A percentile compares a stretch with the other conserved stretches of the same genome.
Evolutionary conservation across 768 basidiomycete genomes (phyloP).

Genomic region (Astraeus odoratus): DNA sequence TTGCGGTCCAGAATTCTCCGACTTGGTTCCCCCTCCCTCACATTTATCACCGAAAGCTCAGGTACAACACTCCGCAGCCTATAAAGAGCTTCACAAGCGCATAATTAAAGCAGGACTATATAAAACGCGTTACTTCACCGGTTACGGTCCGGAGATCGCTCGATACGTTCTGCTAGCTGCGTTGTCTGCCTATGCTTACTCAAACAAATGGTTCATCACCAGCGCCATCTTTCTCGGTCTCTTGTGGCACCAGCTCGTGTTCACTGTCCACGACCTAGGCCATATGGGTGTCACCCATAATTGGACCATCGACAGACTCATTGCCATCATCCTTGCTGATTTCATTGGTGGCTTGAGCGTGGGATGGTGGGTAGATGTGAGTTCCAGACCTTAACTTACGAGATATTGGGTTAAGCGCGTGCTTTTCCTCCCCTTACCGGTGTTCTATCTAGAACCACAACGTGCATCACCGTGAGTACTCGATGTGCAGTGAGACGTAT

Average conservation of each 20-base stretch:
- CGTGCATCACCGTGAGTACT: slow-evolving; percentile 81
- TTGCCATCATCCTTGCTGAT: slow-evolving; percentile 76
- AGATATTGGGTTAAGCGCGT: slow-evolving; percentile 3
- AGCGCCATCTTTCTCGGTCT: slow-evolving; percentile 82
- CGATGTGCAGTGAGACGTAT: background rate
- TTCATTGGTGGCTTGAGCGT: slow-evolving; percentile 90
- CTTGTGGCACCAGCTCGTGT: slow-evolving; percentile 93
- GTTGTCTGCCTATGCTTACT: slow-evolving; percentile 56
- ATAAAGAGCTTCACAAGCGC: slow-evolving; percentile 69
- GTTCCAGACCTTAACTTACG: slow-evolving; percentile 28
- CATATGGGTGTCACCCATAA: slow-evolving; percentile 91
- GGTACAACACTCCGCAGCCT: slow-evolving; percentile 65
- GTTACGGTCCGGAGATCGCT: slow-evolving; percentile 84
- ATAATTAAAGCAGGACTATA: slow-evolving; percentile 80
- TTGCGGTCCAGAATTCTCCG: slow-evolving; percentile 31
- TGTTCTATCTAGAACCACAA: slow-evolving; percentile 71
- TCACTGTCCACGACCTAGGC: slow-evolving; percentile 89
- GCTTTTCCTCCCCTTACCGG: background rate
- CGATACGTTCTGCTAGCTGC: slow-evolving; percentile 66
- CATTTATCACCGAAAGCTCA: slow-evolving; percentile 51
- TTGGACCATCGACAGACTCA: slow-evolving; percentile 72
- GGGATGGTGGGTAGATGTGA: slow-evolving; percentile 96
- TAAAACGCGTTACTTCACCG: slow-evolving; percentile 71
- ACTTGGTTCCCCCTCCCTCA: slow-evolving; percentile 49
- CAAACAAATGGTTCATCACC: slow-evolving; percentile 53